Percentiles rank a stretch among this genome's conserved stretches.
Conservation (phyloP, 106 monocot species). For the Acanthochlamys bracteata region DNA sequence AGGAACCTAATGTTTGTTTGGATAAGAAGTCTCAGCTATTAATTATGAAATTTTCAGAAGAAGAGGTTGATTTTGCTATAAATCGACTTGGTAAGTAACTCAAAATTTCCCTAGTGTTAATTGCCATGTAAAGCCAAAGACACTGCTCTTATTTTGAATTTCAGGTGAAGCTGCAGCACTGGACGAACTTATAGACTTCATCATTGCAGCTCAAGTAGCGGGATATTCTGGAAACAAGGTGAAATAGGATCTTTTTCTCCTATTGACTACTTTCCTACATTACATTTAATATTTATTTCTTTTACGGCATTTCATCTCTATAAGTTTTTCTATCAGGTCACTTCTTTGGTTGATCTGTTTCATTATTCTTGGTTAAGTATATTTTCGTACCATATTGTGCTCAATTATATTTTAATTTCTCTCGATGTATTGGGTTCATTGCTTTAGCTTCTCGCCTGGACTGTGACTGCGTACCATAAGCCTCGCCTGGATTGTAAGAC, state of each 20-base stretch:
- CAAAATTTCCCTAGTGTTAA: not conserved
- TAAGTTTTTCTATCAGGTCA: too few species aligned
- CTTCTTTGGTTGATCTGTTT: too few species aligned
- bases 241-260: slow-evolving; percentile 27
- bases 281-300: too few species aligned
- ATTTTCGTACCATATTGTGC: too few species aligned
- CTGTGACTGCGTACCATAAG: too few species aligned
- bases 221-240: slow-evolving; percentile 12
- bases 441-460: too few species aligned
- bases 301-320: too few species aligned
- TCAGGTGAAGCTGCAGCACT: slow-evolving; percentile 42
- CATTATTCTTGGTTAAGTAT: too few species aligned
- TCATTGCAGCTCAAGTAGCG: slow-evolving; percentile 32
- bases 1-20: slow-evolving; percentile 11
- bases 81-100: slow-evolving; percentile 42
- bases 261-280: not conserved
- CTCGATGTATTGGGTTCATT: too few species aligned
- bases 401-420: too few species aligned
- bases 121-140: not conserved
- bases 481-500: too few species aligned
- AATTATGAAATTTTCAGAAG: slow-evolving; percentile 52
- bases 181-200: slow-evolving; percentile 47
- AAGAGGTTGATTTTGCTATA: slow-evolving; percentile 48
- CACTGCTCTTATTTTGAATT: not conserved
- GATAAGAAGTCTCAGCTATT: slow-evolving; percentile 48